phyloP scores from a whole-genome alignment of 2,329 filamentous ascomycete species.

The Penicillium corylophilum region DNA sequence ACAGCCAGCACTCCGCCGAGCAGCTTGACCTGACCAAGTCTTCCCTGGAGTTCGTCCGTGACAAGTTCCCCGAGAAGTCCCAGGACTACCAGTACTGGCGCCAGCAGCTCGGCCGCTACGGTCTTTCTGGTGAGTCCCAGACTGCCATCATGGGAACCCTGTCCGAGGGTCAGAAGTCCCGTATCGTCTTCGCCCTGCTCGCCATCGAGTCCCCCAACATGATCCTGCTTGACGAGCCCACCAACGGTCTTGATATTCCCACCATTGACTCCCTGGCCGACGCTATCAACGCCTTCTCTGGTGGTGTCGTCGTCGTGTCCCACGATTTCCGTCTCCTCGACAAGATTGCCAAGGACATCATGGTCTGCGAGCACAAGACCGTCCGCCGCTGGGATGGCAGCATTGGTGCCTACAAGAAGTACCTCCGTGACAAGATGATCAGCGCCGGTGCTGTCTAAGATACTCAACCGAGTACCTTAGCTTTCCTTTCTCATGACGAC shows the following conservation, averaged over 20 bases:
- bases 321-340: constrained; percentile 99
- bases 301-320: constrained; percentile 95
- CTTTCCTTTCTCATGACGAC: constrained; percentile 29
- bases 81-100: constrained; percentile 99
- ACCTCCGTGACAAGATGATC: constrained; percentile 99
- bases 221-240: constrained; percentile 96
- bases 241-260: constrained; percentile 98
- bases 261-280: constrained; percentile 97
- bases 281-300: constrained; percentile 93
- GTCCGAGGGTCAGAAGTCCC: constrained; percentile 95
- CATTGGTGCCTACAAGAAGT: constrained; percentile 96
- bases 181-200: constrained; percentile 95
- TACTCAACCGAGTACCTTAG: neutral
- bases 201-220: constrained; percentile 97
- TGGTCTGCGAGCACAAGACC: constrained; percentile 98
- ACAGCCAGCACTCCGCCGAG: constrained; percentile 97
- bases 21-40: constrained; percentile 98
- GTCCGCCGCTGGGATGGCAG: constrained; percentile 83
- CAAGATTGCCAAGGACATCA: constrained; percentile 99
- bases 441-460: constrained; percentile 76
- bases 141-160: constrained; percentile 97
- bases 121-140: constrained; percentile 87
- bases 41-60: constrained; percentile 92
- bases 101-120: constrained; percentile 93
- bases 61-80: constrained; percentile 84